Conservation (phyloP, 1,139 yeast species). For the Sporopachydermia cereana region DNA sequence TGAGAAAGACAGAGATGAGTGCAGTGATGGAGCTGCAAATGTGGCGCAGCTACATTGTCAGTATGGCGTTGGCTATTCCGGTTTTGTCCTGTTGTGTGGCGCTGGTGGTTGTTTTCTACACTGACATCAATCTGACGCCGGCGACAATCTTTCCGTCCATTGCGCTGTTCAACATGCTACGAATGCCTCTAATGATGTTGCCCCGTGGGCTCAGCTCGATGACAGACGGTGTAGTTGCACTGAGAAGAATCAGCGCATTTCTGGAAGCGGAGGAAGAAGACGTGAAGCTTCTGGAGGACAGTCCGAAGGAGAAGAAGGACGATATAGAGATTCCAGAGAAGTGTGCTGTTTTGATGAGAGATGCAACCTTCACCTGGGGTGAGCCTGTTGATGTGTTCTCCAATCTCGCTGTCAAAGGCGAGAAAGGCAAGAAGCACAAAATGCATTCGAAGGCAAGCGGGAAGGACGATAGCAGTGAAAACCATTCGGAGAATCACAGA, state of each 20-base stretch:
- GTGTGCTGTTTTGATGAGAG: not conserved
- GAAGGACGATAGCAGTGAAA: slow-evolving; percentile 9
- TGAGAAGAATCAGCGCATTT: slow-evolving; percentile 45
- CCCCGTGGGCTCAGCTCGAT: slow-evolving; percentile 47
- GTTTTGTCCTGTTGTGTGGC: slow-evolving; percentile 60
- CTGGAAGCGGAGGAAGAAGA: slow-evolving; percentile 32
- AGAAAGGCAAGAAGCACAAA: slow-evolving; percentile 11
- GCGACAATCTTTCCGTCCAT: slow-evolving; percentile 74
- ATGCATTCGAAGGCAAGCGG: slow-evolving; percentile 1
- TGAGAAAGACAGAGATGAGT: slow-evolving; percentile 39
- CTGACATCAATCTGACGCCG: slow-evolving; percentile 40
- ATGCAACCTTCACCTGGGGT: slow-evolving; percentile 62
- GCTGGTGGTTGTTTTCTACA: slow-evolving; percentile 49
- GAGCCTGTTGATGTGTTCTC: no score
- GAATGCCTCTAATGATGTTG: slow-evolving; percentile 61
- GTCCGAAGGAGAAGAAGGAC: slow-evolving; percentile 15
- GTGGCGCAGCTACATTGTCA: slow-evolving; percentile 36
- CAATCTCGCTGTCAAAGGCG: slow-evolving; percentile 8
- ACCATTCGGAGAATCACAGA: slow-evolving; percentile 22
- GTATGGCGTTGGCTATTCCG: slow-evolving; percentile 42
- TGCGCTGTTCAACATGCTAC: slow-evolving; percentile 57
- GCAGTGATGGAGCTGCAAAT: slow-evolving; percentile 32
- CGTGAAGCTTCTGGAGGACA: slow-evolving; percentile 9
- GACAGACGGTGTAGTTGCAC: slow-evolving; percentile 58
- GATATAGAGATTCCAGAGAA: not conserved